Evolutionary conservation across 2,329 filamentous ascomycete genomes (phyloP), one percentile per base, ranked within the genome.

Genomic region (Aspergillus proliferans): DNA sequence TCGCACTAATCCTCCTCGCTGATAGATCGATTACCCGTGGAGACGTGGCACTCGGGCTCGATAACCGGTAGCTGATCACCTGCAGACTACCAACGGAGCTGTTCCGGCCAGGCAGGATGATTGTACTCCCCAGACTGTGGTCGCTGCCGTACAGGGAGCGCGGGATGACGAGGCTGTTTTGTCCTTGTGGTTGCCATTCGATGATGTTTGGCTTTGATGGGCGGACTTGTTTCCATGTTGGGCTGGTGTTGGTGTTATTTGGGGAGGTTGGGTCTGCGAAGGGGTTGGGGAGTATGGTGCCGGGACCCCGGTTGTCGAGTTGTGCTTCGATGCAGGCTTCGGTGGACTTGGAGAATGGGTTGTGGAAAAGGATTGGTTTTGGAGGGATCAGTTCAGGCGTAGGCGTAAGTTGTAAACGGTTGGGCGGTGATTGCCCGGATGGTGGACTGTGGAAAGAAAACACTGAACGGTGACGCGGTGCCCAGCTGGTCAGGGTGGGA

Each of bases 61-160:
- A 49, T 6, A 55, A 39, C 34, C 38, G 52, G 34, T 56, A 55
- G 46, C 53, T 58, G 19, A 50, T 42, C 33, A 46, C 43, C 12
- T 46, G 52, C 3, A 57, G 33, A 30, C 58, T 58, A 24, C 58
- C 53, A 6, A 50, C 38, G 10, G 38, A 36, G 45, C 60, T 61
- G 33, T 50, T 59, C 22, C 58, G 52, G 6, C 61, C 60, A 0
- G 62, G 63, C 3, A 65, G 58, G 10, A 63, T 45, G 38, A 66
- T 55, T 1, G 64, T 66, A 48, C 63, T 64, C 19, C 61, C 61
- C 14, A 57, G 47, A 28, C 60, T 63, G 19, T 48, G 50, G n/a
- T 55, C 51, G 39, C 58, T 53, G 38, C 47, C 53, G 28, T 52
- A 47, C 15, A 56, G 45, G n/a, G 54, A 57, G 5, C 39, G 36